Evolutionary conservation across 2,329 filamentous ascomycete genomes (phyloP), one percentile per base, ranked within the genome.

Genomic region (Apiospora koreana): DNA sequence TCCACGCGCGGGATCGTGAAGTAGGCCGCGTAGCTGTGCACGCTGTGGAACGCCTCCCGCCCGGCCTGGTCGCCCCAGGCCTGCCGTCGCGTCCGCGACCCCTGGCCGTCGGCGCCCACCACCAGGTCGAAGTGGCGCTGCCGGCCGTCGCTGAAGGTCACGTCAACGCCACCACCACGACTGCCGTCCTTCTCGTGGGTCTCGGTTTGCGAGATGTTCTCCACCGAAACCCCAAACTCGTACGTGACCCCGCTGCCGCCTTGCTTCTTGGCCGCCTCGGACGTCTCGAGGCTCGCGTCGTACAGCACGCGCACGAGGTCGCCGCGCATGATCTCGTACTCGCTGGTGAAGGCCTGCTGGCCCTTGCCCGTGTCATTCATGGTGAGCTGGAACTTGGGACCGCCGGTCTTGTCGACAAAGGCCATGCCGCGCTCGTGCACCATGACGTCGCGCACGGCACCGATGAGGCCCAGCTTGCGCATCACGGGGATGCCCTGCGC

Each of bases 241-340:
- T 81, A 81, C 46, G 74, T 72, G 8, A 83, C 72, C 2, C 75
- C 76, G 2, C 66, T 50, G 6, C 75, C 70, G n/a, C 75, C 67
- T 3, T 38, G 69, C 31, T 65, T 71, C 41, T 70, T 65, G 4
- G 73, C 69, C 41, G 71, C 71, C 18, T 73, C 74, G 4, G 69
- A 74, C 21, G 74, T 74, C 16, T 77, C 72, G 12, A 76, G 72
- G 28, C 79, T 81, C 23, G 73, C 77, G 0, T 87, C 81, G 73
- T 86, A 85, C 1, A 91, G 75, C 2, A 90, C 79, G 14, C 79
- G 77, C 4, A 84, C 83, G n/a, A 91, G 74, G 68, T 89, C 86
- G 0, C 86, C 87, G 10, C 88, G 81, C 82, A 91, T 86, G 66
- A 91, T 86, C 79, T 91, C 89, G 71, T 83, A 89, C 69, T 91